Conservation (phyloP, 78 protist genomes). For the Dictyostelium capitatum region DNA sequence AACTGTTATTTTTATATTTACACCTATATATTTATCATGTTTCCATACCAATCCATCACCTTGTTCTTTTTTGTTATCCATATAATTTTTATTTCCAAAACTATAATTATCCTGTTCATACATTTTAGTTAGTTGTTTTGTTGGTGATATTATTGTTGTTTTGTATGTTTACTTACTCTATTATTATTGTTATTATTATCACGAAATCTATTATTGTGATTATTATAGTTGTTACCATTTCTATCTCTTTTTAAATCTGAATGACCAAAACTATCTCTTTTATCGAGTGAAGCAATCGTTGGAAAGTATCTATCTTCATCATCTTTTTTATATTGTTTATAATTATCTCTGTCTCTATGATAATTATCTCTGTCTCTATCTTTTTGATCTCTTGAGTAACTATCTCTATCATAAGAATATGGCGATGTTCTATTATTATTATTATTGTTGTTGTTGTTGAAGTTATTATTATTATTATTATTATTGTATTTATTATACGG, state of each 20-base stretch:
- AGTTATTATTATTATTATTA: no score
- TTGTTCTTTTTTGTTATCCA: no score
- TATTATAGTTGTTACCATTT: background rate
- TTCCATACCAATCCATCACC: background rate
- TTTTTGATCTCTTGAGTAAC: background rate
- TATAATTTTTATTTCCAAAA: no score
- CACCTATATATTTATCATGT: background rate
- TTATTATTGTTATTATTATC: background rate
- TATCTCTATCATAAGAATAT: background rate
- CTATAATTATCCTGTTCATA: no score
- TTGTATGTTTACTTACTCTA: background rate
- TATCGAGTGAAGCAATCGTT: no score
- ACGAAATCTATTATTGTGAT: background rate
- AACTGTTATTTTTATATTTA: background rate
- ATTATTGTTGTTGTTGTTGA: no score
- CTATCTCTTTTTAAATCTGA: constrained; percentile 13
- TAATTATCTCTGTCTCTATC: background rate
- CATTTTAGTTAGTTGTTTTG: no score
- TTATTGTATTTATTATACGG: no score
- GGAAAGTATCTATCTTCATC: background rate
- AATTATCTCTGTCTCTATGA: background rate
- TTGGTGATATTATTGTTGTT: no score
- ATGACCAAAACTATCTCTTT: no score
- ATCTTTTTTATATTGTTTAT: background rate
- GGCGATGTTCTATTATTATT: no score